Percentiles rank a stretch among this genome's conserved stretches.
phyloP scores from a whole-genome alignment of 2,329 filamentous ascomycete genomes.

The Venturia asperata region DNA sequence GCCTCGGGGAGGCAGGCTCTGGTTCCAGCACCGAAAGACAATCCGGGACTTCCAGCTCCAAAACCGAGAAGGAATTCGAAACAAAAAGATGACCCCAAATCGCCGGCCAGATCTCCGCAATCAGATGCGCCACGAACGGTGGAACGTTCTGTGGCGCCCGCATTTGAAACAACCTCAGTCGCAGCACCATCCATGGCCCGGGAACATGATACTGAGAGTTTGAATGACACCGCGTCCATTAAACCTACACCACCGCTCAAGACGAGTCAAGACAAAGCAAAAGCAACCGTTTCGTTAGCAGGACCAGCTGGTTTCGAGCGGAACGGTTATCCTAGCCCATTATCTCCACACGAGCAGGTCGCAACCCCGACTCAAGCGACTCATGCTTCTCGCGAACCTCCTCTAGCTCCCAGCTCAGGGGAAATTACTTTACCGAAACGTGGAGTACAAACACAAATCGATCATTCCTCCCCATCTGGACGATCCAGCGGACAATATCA shows the following conservation, averaged over 20 bases:
- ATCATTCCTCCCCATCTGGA: slow-evolving; percentile 4
- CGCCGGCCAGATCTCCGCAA: slow-evolving; percentile 18
- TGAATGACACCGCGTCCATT: slow-evolving; percentile 25
- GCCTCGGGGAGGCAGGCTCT: slow-evolving; percentile 61
- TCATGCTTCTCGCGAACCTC: not conserved
- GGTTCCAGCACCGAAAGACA: slow-evolving; percentile 58
- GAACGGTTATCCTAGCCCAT: slow-evolving; percentile 9
- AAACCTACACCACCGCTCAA: slow-evolving; percentile 40
- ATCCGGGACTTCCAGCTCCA: slow-evolving; percentile 49
- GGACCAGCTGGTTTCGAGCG: not conserved
- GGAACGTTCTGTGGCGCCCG: slow-evolving; percentile 9
- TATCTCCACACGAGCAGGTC: slow-evolving; percentile 2
- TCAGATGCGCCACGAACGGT: not conserved
- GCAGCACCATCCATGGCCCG: not conserved
- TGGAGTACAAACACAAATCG: slow-evolving; percentile 13
- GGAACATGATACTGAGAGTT: not conserved
- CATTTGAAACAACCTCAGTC: slow-evolving; percentile 11
- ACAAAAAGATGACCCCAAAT: slow-evolving; percentile 23
- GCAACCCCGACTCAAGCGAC: slow-evolving; percentile 14
- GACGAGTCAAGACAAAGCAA: slow-evolving; percentile 33
- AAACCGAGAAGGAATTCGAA: slow-evolving; percentile 41
- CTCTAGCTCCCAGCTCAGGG: not conserved
- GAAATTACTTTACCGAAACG: slow-evolving; percentile 15
- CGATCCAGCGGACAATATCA: slow-evolving; percentile 3
- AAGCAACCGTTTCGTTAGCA: slow-evolving; percentile 28